Evolutionary conservation across 352 stramenopile genomes (phyloP).

Genomic region (Globisporangium acanthophoron): DNA sequence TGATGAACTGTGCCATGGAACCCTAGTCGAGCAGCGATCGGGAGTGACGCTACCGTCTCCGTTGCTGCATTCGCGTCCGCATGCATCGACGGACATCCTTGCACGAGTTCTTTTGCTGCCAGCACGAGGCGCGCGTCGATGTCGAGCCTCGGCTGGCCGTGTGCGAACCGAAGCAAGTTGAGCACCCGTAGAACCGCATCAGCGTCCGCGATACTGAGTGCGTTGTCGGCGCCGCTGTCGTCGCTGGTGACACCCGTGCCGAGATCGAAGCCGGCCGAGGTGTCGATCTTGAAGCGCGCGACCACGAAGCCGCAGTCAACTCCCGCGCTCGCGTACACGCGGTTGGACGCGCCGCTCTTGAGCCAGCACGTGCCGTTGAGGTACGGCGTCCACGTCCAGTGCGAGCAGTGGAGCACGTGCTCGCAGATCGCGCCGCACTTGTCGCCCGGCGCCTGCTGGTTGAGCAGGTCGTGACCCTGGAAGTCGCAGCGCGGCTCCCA

Average conservation of each 20-base stretch:
- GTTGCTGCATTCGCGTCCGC: not conserved
- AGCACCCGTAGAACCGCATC: slow-evolving; percentile 22
- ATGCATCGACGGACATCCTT: slow-evolving; percentile 16
- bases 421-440: slow-evolving; percentile 28
- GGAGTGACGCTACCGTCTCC: not conserved
- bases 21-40: not conserved
- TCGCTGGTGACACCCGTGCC: not conserved
- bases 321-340: slow-evolving; percentile 1
- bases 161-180: slow-evolving; percentile 24
- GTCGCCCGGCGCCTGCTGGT: slow-evolving; percentile 18
- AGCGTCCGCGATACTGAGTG: slow-evolving; percentile 19
- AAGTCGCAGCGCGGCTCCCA: slow-evolving; percentile 32
- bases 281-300: slow-evolving; percentile 8
- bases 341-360: slow-evolving; percentile 14
- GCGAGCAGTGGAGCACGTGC: slow-evolving; percentile 20
- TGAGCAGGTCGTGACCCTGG: slow-evolving; percentile 12
- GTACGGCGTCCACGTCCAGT: slow-evolving; percentile 31
- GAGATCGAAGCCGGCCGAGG: slow-evolving; percentile 6
- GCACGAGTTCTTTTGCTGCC: slow-evolving; percentile 24
- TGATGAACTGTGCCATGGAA: slow-evolving; percentile 14
- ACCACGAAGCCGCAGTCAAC: slow-evolving; percentile 12
- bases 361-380: slow-evolving; percentile 26
- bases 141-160: slow-evolving; percentile 14
- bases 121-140: slow-evolving; percentile 28
- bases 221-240: not conserved